Base-by-base conservation (phyloP, 495 filamentous ascomycete genomes). In the Aspergillus heteromorphus region DNA sequence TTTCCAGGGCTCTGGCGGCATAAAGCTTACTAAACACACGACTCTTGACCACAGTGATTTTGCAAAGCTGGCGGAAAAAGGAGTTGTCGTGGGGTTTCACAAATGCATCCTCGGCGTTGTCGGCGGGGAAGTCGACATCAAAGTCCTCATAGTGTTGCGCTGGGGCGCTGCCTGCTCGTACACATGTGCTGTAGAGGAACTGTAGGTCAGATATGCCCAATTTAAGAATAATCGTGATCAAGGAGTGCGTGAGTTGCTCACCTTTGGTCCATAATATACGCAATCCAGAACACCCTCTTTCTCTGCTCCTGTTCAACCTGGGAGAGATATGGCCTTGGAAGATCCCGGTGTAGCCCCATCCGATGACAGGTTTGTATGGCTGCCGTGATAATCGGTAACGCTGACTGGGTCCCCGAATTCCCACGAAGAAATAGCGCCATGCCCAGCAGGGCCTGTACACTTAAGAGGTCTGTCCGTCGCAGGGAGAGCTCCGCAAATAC, bases 351-450 rank as follows among this genome's bases (percentile, higher is more conserved):
- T 31, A 98, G 78, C n/a, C 93, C 93, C 65, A 98, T 96, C 61
- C 85, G 90, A 60, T 96, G 91, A 19, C 89, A 87, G 10, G 93
- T 79, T 40, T 92, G 82, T 62, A 97, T 91, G 6, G 93, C 93
- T 7, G 93, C 89, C 8, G 92, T 92, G 14, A 97, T 86, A 34
- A 97, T 80, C 38, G 96, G 87, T 66, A 91, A 87, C 11, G 89
- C 87, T 8, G 89, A 88, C 60, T 96, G 93, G 0, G 91, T 91
- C 58, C 95, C 96, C 0, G 93, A 89, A 6, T 92, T 96, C 29
- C 93, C 92, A 68, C 96, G 89, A 66, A 97, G 80, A 70, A 96
- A 98, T 18, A 97, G 78, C 4, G 89, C 87, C 89, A 98, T 96
- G 48, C 90, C 92, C 21, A 98, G 75, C 27, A 98, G 79, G 21